Percentiles rank a stretch among this genome's conserved stretches.
These are phyloP conservation scores for Liriodendron chinense DNA, from an alignment of 164 flowering plant species.

Conservation along the genomic window DNA sequence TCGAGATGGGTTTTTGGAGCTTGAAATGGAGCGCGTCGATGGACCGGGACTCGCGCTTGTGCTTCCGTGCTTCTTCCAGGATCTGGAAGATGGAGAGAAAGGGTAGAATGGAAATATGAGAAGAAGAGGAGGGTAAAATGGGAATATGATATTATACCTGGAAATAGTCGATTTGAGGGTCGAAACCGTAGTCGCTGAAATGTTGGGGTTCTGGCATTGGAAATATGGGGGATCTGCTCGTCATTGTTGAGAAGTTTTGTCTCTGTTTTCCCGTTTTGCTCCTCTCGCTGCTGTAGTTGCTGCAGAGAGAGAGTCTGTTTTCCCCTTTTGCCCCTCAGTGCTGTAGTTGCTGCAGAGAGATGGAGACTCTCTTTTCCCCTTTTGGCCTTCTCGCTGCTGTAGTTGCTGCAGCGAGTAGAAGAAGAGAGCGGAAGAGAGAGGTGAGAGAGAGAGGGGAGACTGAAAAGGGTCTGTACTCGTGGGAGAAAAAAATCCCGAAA, in stretches of 20 bases:
- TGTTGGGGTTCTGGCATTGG: conserved; percentile 60
- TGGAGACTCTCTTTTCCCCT: no score
- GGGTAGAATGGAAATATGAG: background rate
- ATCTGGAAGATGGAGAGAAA: conserved; percentile 31
- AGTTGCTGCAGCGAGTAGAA: background rate
- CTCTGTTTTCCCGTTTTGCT: background rate
- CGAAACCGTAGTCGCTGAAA: conserved; percentile 95
- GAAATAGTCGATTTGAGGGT: conserved; percentile 78
- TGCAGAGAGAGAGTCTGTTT: background rate
- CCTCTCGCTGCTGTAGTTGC: background rate
- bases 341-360: no score
- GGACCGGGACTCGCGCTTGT: conserved; percentile 42
- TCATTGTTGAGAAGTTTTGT: conserved; percentile 1
- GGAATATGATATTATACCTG: conserved; percentile 40
- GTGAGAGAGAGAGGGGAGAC: background rate
- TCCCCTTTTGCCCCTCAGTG: no score
- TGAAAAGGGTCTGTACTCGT: background rate
- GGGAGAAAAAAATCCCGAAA: no score
- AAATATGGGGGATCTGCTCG: conserved; percentile 46
- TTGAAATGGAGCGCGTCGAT: conserved; percentile 65
- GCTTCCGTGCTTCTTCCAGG: conserved; percentile 73
- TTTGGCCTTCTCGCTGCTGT: no score
- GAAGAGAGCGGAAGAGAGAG: background rate
- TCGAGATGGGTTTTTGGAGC: conserved; percentile 77
- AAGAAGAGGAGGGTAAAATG: background rate